Evolutionary conservation across 768 basidiomycete species (phyloP), one percentile per base, ranked within the genome.

Genomic region (Boletus barrowsii): DNA sequence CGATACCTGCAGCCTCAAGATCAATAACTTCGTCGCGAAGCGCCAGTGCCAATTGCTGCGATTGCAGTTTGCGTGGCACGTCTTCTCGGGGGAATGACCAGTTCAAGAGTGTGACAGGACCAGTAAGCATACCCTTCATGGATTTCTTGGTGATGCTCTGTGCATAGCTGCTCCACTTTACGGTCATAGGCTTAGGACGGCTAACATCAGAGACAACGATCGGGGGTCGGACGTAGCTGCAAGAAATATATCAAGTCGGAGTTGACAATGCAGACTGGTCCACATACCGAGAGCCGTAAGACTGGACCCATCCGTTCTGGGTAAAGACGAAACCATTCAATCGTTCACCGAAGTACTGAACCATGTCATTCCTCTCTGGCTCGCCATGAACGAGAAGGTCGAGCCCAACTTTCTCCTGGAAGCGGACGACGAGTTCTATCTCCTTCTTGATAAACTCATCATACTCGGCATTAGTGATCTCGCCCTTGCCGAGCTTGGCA

Each of bases 51-150:
- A 99, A 85, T 74, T 99, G 97, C 81, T 95, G 93, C 72, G 93
- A 94, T 78, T 99, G 97, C 61, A 95, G 74, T 76, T 98, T 96
- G 70, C 92, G 91, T 51, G 89, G 84, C 62, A 98, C 89, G 71
- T 99, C 97, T 62, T 93, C 93, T 73, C 97, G 96, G 68, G 97
- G 97, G 95, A 99, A 99, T 33, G 97, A 98, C 97, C 97, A 99
- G 83, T 98, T 98, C 75, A 98, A 85, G 76, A 99, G 97, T 58
- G 93, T 94, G 72, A 98, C 95, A 18, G 94, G 95, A 59, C 96
- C 96, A 53, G 96, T 95, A 53, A 98, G 81, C 97, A 98, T 98
- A 63, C 96, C 96, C 87, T 99, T 99, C 93, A 99, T 94, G 64
- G 95, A 97, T 73, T 84, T 87, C 70, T 83, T 76, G 63, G 95